Evolutionary conservation across 768 basidiomycete genomes (phyloP).

Genomic region (Psilocybe cyanescens): DNA sequence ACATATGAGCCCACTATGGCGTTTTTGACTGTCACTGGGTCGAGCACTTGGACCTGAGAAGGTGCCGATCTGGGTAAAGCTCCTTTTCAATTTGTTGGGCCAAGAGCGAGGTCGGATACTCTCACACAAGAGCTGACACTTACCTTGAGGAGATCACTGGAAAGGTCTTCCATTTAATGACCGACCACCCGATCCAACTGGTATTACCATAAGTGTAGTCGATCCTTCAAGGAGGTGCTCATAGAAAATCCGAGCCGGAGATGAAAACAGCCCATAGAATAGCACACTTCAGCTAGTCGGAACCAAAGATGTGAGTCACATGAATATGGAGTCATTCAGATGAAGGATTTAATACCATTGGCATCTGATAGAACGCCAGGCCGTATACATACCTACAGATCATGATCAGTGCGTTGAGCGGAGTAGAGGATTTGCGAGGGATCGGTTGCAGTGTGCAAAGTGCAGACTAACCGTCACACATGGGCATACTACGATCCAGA

Average conservation of each 20-base stretch:
- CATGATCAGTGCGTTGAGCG: not conserved
- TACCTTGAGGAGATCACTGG: not conserved
- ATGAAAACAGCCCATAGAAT: not conserved
- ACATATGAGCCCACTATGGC: not conserved
- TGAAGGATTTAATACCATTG: not conserved
- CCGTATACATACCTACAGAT: not conserved
- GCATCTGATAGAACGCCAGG: not conserved
- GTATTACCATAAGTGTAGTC: not conserved
- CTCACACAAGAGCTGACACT: not conserved
- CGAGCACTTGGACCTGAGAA: no score
- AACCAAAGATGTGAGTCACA: not conserved
- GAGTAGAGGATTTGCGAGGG: not conserved
- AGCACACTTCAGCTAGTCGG: not conserved
- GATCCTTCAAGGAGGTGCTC: not conserved
- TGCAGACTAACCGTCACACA: not conserved
- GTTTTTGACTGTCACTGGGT: no score
- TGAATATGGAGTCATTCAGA: not conserved
- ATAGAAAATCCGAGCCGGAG: not conserved
- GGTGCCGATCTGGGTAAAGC: not conserved
- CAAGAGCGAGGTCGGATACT: not conserved
- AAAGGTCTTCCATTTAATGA: not conserved
- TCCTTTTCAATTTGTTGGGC: not conserved
- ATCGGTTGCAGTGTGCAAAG: not conserved
- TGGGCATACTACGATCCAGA: not conserved
- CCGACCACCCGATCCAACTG: not conserved